A percentile compares a stretch with the other conserved stretches of the same genome.
These are phyloP conservation scores for Penicillium sp. DNA, from an alignment of 2,329 filamentous ascomycete species.

Conservation along the genomic window DNA sequence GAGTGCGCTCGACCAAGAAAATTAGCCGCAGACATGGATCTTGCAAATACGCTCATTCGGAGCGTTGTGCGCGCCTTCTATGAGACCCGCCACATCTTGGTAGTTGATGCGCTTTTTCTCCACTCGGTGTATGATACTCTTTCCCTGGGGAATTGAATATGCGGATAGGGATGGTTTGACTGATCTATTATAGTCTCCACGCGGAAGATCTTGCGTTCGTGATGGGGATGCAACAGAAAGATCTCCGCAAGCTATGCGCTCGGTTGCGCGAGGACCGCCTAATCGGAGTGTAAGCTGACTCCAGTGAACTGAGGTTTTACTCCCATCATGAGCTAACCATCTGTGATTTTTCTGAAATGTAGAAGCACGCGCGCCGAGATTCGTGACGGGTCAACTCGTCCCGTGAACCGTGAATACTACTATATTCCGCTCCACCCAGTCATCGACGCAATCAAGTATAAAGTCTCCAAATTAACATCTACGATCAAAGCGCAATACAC, in stretches of 20 bases:
- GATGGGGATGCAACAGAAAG: slow-evolving; percentile 86
- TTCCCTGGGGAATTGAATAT: not conserved
- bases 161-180: not conserved
- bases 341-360: slow-evolving; percentile 10
- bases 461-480: slow-evolving; percentile 83
- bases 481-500: slow-evolving; percentile 82
- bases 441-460: slow-evolving; percentile 95
- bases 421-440: slow-evolving; percentile 94
- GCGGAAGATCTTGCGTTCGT: slow-evolving; percentile 86
- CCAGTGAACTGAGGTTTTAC: slow-evolving; percentile 1
- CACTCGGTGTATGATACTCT: slow-evolving; percentile 63
- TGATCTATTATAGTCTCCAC: slow-evolving; percentile 60
- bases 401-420: slow-evolving; percentile 88
- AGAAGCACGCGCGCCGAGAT: slow-evolving; percentile 74
- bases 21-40: slow-evolving; percentile 52
- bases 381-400: slow-evolving; percentile 77
- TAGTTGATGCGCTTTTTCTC: slow-evolving; percentile 76
- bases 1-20: not conserved
- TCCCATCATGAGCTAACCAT: slow-evolving; percentile 15
- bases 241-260: slow-evolving; percentile 85
- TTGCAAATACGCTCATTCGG: slow-evolving; percentile 77
- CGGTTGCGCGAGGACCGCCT: slow-evolving; percentile 84
- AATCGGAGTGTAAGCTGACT: slow-evolving; percentile 67
- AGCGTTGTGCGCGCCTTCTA: slow-evolving; percentile 86
- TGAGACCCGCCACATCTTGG: slow-evolving; percentile 77